phyloP scores from a whole-genome alignment of 768 basidiomycete genomes.

The Albatrellus ellisii region DNA sequence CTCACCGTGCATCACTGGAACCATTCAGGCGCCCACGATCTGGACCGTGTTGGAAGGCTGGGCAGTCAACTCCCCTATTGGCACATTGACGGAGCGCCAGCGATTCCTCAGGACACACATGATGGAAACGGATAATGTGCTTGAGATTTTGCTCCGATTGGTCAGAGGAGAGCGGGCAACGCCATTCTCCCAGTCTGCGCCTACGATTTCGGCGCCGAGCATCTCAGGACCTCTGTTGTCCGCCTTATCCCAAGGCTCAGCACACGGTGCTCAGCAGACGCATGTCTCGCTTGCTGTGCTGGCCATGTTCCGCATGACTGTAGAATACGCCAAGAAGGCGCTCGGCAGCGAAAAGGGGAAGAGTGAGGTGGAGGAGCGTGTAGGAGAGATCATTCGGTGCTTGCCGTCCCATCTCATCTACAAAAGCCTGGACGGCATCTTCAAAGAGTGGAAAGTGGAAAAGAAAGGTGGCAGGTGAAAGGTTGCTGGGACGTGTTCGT shows the following conservation, averaged over 20 bases:
- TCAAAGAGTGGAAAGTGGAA: constrained; percentile 82
- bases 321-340: constrained; percentile 71
- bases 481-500: too few relatives aligned
- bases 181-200: constrained; percentile 50
- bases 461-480: constrained; percentile 51
- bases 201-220: constrained; percentile 46
- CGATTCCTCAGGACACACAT: constrained; percentile 85
- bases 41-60: constrained; percentile 85
- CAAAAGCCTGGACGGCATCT: constrained; percentile 89
- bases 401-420: constrained; percentile 80
- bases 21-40: constrained; percentile 72
- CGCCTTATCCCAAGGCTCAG: constrained; percentile 60
- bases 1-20: constrained; percentile 2
- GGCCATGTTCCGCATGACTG: constrained; percentile 75
- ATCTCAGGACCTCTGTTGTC: constrained; percentile 59
- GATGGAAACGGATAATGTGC: constrained; percentile 72
- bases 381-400: constrained; percentile 84
- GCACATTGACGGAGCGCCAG: constrained; percentile 61
- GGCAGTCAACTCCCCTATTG: constrained; percentile 75
- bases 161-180: constrained; percentile 81
- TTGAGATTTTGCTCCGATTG: constrained; percentile 87
- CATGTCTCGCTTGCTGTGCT: constrained; percentile 89
- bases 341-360: constrained; percentile 47
- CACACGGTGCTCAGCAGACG: constrained; percentile 82
- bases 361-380: constrained; percentile 55